Evolutionary conservation across 2,329 filamentous ascomycete genomes (phyloP), one percentile per base, ranked within the genome.

Genomic region (Ilyonectria robusta): DNA sequence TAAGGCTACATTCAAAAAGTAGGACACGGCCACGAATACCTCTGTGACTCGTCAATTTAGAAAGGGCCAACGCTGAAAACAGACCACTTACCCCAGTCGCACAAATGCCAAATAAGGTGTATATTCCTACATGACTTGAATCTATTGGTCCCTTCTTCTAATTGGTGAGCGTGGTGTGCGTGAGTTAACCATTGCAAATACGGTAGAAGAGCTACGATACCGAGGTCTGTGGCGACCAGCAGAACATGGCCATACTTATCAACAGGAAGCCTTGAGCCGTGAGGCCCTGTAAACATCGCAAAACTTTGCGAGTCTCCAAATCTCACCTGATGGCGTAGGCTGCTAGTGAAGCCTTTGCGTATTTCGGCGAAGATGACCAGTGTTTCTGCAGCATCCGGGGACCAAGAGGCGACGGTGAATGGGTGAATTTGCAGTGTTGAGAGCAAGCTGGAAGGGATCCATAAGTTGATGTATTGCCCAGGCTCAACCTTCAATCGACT

Each of bases 391-490:
- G 47, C 47, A 54, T 51, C 15, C 33, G 33, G 11, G 4, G 64
- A 66, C 64, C 64, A 66, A 29, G 48, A 58, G 21, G 53, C 54
- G 4, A 66, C 47, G 2, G 48, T 59, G 40, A 67, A 67, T 21
- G 65, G 65, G 33, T 67, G 59, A 21, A 37, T 54, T 50, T 67
- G 65, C 2, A 59, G 10, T 19, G 29, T 33, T 6, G 65, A 67
- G 13, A 62, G 59, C 23, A 56, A 42, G 33, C 59, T 44, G 40
- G 51, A 50, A 1, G 54, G 54, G 19, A 58, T 59, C 65, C 59
- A 63, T 19, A 67, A 7, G 13, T 63, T 63, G 10, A 67, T 50
- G 15, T 67, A 59, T 46, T 67, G 65, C 23, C 65, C 65, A 26
- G 65, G 65, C 26, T 67, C 29, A 42, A 63, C 48, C 33, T 37